These are phyloP conservation scores for Globisporangium iwayamae DNA, from an alignment of 352 stramenopile genomes.

Conservation along the genomic window DNA sequence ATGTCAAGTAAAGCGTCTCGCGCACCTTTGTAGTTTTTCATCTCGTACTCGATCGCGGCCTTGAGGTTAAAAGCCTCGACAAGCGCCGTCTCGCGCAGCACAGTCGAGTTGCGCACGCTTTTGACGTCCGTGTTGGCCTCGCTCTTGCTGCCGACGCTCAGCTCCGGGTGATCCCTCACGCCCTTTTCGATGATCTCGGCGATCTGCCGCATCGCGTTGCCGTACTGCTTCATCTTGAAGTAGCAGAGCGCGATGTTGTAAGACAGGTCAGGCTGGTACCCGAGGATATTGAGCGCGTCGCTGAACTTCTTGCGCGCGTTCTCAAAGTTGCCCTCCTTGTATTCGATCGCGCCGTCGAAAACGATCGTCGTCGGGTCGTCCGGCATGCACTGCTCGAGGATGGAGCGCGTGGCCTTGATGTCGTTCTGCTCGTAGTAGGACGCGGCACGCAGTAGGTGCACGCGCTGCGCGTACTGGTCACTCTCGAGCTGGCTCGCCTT, in stretches of 20 bases:
- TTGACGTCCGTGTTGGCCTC: slow-evolving; percentile 83
- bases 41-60: slow-evolving; percentile 93
- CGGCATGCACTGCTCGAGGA: slow-evolving; percentile 89
- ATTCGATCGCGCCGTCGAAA: slow-evolving; percentile 81
- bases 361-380: slow-evolving; percentile 92
- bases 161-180: slow-evolving; percentile 89
- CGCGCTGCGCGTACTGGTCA: slow-evolving; percentile 84
- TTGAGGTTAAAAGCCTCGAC: slow-evolving; percentile 96
- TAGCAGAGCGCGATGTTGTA: slow-evolving; percentile 96
- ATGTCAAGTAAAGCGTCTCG: slow-evolving; percentile 91
- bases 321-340: slow-evolving; percentile 87
- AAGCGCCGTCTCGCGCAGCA: slow-evolving; percentile 90
- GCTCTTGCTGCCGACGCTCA: slow-evolving; percentile 92
- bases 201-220: slow-evolving; percentile 88
- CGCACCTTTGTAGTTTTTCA: slow-evolving; percentile 89
- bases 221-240: slow-evolving; percentile 92
- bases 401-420: slow-evolving; percentile 84
- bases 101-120: slow-evolving; percentile 90
- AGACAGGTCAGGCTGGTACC: slow-evolving; percentile 90
- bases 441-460: slow-evolving; percentile 82
- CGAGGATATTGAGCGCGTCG: slow-evolving; percentile 91
- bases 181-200: slow-evolving; percentile 93
- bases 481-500: slow-evolving; percentile 81
- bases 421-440: slow-evolving; percentile 97
- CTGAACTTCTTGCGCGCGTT: slow-evolving; percentile 89